Percentiles rank a stretch among this genome's conserved stretches.
These are phyloP conservation scores for Ophiostoma populinum DNA, from an alignment of 2,329 filamentous ascomycete species.

Conservation along the genomic window DNA sequence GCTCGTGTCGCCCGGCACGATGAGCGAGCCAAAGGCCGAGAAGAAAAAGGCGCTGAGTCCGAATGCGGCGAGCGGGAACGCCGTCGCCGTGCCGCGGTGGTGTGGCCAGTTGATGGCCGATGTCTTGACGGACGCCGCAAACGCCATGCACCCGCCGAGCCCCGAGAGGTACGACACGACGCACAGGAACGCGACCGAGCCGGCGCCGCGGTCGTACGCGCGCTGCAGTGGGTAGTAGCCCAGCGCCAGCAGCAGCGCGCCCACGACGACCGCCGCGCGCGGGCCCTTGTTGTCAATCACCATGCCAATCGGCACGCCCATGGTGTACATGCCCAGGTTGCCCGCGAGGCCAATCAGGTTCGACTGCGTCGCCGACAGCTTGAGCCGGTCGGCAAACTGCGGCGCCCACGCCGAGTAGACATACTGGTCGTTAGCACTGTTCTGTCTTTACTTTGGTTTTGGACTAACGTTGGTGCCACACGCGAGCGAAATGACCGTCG, in stretches of 20 bases:
- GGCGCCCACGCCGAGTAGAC: conserved; percentile 97
- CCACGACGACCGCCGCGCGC: conserved; percentile 58
- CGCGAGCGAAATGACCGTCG: conserved; percentile 68
- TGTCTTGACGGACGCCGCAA: conserved; percentile 69
- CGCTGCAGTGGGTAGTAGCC: conserved; percentile 77
- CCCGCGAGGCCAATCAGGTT: conserved; percentile 77
- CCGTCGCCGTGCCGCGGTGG: conserved; percentile 82
- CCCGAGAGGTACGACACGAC: conserved; percentile 77
- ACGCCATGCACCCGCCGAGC: conserved; percentile 79
- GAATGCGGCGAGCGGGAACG: conserved; percentile 82
- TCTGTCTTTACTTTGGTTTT: too few species aligned
- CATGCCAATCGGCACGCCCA: conserved; percentile 77
- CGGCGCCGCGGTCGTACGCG: conserved; percentile 55
- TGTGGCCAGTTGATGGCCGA: conserved; percentile 84
- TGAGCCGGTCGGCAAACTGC: conserved; percentile 75
- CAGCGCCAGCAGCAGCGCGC: conserved; percentile 50
- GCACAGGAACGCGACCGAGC: conserved; percentile 47
- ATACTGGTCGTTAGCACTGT: conserved; percentile 41
- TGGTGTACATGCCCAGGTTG: conserved; percentile 87
- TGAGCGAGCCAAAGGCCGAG: conserved; percentile 56
- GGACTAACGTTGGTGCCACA: conserved; percentile 95
- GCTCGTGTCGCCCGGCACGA: conserved; percentile 71
- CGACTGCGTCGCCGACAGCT: conserved; percentile 78
- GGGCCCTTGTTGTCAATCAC: conserved; percentile 73
- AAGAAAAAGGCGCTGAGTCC: conserved; percentile 95